A percentile compares a stretch with the other conserved stretches of the same genome.
These are phyloP conservation scores for Ganoderma meredithae DNA, from an alignment of 1,284 basidiomycete genomes.

Conservation along the genomic window DNA sequence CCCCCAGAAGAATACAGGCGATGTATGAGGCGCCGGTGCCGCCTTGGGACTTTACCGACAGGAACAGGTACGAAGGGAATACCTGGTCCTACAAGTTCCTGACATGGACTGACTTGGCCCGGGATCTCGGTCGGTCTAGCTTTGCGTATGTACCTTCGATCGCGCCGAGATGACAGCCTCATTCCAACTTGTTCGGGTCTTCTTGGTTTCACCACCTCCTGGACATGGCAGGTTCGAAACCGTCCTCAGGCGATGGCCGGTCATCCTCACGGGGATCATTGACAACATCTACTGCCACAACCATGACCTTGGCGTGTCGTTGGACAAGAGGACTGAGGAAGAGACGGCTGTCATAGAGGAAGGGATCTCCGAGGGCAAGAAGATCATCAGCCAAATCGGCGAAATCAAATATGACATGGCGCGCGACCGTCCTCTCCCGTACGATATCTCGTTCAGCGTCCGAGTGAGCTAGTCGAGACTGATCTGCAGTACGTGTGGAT, in stretches of 20 bases:
- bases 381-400: slow-evolving; percentile 81
- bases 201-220: background rate
- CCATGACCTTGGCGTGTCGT: slow-evolving; percentile 52
- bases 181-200: background rate
- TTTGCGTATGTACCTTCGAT: slow-evolving; percentile 33
- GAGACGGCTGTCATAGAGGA: slow-evolving; percentile 38
- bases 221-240: slow-evolving; percentile 57
- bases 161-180: background rate
- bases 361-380: slow-evolving; percentile 76
- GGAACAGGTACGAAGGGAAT: slow-evolving; percentile 24
- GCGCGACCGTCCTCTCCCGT: slow-evolving; percentile 80
- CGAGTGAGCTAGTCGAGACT: slow-evolving; percentile 3
- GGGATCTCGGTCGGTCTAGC: slow-evolving; percentile 19
- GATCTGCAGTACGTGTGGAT: too few relatives aligned
- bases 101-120: background rate
- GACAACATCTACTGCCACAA: slow-evolving; percentile 72
- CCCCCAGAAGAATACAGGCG: background rate
- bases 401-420: slow-evolving; percentile 92
- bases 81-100: background rate
- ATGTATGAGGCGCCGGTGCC: slow-evolving; percentile 37
- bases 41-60: slow-evolving; percentile 37
- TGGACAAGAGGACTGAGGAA: slow-evolving; percentile 29
- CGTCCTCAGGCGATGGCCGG: slow-evolving; percentile 82
- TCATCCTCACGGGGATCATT: slow-evolving; percentile 85
- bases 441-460: slow-evolving; percentile 36